Conservation (phyloP, 2,329 filamentous ascomycete genomes). For the Cladosporium oxysporum region DNA sequence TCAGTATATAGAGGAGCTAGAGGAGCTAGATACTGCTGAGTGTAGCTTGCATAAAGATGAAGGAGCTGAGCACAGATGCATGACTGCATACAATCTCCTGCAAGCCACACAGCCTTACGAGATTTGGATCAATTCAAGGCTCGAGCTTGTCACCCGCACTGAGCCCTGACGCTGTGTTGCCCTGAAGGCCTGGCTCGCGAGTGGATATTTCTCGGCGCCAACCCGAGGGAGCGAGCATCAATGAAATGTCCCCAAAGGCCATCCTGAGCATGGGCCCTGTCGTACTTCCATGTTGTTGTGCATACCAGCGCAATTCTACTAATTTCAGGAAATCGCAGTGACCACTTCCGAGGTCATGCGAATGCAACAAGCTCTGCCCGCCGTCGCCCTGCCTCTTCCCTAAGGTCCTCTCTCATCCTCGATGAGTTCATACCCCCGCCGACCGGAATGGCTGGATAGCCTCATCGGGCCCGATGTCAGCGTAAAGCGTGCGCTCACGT, state of each 20-base stretch:
- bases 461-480: constrained; percentile 18
- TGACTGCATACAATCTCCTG: background rate
- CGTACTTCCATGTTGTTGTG: constrained; percentile 3
- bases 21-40: background rate
- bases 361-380: background rate
- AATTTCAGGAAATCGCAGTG: background rate
- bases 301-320: background rate
- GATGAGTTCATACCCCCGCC: constrained; percentile 10
- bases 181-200: background rate
- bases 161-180: constrained; percentile 3
- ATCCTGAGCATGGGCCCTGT: background rate
- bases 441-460: constrained; percentile 17
- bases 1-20: background rate
- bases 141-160: background rate
- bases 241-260: constrained; percentile 14
- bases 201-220: constrained; percentile 20
- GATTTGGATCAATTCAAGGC: background rate
- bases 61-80: background rate
- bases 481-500: constrained; percentile 12
- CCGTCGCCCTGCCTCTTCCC: background rate
- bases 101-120: constrained; percentile 6
- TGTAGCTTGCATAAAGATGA: background rate
- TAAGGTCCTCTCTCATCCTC: background rate
- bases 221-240: constrained; percentile 12
- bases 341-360: constrained; percentile 11